Evolutionary conservation across 371 early-diverging fungal species (phyloP).

Genomic region (Haplosporangium sp.): DNA sequence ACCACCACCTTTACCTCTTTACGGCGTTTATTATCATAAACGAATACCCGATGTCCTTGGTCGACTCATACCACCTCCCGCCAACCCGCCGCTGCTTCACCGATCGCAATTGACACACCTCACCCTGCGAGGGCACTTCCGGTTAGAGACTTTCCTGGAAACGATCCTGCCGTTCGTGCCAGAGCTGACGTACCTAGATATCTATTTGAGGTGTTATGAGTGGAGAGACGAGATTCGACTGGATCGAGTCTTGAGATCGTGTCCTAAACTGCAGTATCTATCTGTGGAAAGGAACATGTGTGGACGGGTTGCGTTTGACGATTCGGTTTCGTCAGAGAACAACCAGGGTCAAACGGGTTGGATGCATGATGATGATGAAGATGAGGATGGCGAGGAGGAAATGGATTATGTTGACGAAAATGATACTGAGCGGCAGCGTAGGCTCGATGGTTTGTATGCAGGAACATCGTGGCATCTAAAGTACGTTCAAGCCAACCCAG

Average conservation of each 20-base stretch:
- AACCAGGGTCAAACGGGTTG: background rate
- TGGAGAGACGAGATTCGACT: constrained; percentile 34
- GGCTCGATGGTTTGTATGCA: constrained; percentile 2
- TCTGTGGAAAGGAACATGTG: constrained; percentile 36
- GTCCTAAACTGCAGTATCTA: constrained; percentile 32
- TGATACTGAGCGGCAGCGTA: no score
- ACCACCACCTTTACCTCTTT: constrained; percentile 6
- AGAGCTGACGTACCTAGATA: constrained; percentile 27
- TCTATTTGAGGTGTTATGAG: constrained; percentile 22
- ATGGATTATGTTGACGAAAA: constrained; percentile 4
- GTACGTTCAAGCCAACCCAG: background rate
- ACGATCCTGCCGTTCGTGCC: constrained; percentile 31
- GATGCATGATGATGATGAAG: background rate
- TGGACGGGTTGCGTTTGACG: constrained; percentile 16
- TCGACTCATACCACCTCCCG: background rate
- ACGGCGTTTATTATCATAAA: background rate
- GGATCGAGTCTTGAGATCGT: constrained; percentile 24
- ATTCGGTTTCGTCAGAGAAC: background rate
- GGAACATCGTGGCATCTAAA: constrained; percentile 26
- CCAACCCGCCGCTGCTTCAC: background rate
- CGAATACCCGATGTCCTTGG: background rate
- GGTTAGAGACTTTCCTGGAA: constrained; percentile 23
- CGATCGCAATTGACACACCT: constrained; percentile 21
- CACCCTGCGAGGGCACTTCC: constrained; percentile 23
- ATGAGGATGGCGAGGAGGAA: constrained; percentile 2